Evolutionary conservation across 192 early-diverging fungal species (phyloP).

Genomic region (Mortierella claussenii): DNA sequence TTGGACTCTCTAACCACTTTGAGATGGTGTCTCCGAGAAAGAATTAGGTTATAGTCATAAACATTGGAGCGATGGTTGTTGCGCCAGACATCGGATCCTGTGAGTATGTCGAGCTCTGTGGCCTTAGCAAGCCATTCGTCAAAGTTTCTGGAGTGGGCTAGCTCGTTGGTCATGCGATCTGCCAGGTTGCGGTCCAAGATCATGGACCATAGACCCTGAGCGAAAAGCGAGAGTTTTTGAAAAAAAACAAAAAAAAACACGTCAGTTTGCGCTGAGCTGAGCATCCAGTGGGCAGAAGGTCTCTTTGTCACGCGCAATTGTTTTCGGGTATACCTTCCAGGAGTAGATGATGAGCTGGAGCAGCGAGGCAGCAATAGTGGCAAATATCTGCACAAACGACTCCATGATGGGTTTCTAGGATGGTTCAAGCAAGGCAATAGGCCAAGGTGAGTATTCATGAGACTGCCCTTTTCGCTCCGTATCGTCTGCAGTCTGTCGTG

Average conservation of each 20-base stretch:
- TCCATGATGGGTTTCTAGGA: constrained; percentile 1
- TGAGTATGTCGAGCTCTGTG: constrained; percentile 58
- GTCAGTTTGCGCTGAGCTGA: too few relatives aligned
- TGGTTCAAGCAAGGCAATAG: too few relatives aligned
- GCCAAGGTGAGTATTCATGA: too few relatives aligned
- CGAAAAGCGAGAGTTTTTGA: background rate
- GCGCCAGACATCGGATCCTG: constrained; percentile 69
- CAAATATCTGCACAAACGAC: constrained; percentile 15
- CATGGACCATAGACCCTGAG: constrained; percentile 45
- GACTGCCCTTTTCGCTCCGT: too few relatives aligned
- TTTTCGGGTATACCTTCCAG: constrained; percentile 39
- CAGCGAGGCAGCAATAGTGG: constrained; percentile 23
- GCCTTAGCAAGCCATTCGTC: constrained; percentile 64
- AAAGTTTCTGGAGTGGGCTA: constrained; percentile 59
- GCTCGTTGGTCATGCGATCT: constrained; percentile 54
- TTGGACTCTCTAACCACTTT: constrained; percentile 56
- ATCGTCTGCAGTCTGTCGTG: too few relatives aligned
- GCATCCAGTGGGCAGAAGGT: background rate
- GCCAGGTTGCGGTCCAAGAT: constrained; percentile 51
- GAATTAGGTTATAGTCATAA: constrained; percentile 76
- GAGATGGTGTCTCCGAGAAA: constrained; percentile 60
- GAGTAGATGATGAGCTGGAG: constrained; percentile 42
- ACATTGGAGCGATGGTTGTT: constrained; percentile 59
- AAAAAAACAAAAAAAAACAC: background rate
- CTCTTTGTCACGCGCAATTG: too few relatives aligned